phyloP scores from a whole-genome alignment of 345 rosid species.

The Euphorbia tirucalli region DNA sequence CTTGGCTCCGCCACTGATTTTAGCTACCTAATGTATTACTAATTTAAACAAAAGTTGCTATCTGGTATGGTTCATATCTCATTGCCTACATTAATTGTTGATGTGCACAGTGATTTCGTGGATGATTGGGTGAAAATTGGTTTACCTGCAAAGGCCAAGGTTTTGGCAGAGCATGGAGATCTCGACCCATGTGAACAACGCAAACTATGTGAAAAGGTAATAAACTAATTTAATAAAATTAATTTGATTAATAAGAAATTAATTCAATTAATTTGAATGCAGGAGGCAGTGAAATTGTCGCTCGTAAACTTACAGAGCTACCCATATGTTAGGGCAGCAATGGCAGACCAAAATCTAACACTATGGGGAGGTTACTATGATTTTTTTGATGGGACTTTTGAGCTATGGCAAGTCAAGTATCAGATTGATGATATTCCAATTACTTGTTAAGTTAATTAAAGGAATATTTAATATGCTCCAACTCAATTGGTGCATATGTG shows the following conservation, averaged over 20 bases:
- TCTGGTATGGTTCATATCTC: too few relatives aligned
- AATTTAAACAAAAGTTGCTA: too few relatives aligned
- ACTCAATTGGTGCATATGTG: too few relatives aligned
- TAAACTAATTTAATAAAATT: not conserved
- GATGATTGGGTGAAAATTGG: constrained; percentile 36
- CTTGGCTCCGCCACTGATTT: too few relatives aligned
- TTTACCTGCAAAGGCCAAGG: constrained; percentile 30
- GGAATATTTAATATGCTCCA: not conserved
- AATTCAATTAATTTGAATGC: not conserved
- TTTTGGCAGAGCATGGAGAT: constrained; percentile 6
- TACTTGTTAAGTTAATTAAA: not conserved
- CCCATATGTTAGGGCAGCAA: constrained; percentile 24
- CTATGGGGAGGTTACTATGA: constrained; percentile 31
- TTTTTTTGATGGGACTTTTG: constrained; percentile 21
- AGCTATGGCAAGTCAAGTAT: constrained; percentile 23
- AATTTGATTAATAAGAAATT: not conserved
- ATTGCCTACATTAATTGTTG: not conserved
- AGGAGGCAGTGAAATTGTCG: constrained; percentile 37
- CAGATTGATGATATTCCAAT: not conserved
- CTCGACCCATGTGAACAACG: not conserved
- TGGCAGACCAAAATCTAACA: not conserved
- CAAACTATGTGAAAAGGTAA: constrained; percentile 22
- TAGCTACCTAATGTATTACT: too few relatives aligned
- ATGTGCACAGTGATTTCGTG: constrained; percentile 24
- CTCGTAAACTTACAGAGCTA: constrained; percentile 22